Evolutionary conservation across 179 eudicot species (phyloP).

Genomic region (Drosera spatulata): DNA sequence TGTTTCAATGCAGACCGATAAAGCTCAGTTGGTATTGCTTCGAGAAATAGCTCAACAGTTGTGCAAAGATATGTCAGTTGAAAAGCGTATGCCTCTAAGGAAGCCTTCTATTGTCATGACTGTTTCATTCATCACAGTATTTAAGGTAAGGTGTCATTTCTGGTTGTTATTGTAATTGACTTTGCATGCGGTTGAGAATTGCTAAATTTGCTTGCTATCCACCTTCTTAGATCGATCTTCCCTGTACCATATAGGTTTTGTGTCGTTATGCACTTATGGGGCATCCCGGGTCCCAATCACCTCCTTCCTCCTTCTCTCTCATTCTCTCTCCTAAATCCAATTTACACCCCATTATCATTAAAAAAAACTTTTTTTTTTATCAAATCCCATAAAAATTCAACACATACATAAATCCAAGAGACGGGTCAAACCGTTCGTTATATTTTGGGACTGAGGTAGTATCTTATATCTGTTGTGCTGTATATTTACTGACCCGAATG

Average conservation of each 20-base stretch:
- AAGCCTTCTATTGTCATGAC: constrained; percentile 31
- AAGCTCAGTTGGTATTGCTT: constrained; percentile 67
- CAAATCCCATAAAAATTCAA: no score
- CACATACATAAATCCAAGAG: no score
- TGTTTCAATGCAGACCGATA: constrained; percentile 81
- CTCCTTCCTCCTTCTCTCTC: no score
- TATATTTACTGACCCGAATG: no score
- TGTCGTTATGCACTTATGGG: no score
- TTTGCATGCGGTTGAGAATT: neutral
- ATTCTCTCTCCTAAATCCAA: no score
- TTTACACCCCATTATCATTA: no score
- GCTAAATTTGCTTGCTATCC: neutral
- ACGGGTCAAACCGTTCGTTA: no score
- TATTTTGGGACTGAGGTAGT: no score
- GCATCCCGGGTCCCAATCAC: no score
- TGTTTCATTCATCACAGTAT: constrained; percentile 39
- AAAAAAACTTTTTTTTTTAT: no score
- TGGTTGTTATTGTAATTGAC: constrained; percentile 1
- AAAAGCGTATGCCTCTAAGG: constrained; percentile 33
- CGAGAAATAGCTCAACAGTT: constrained; percentile 85
- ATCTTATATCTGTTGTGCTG: no score
- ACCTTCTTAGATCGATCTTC: neutral
- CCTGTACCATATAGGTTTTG: neutral
- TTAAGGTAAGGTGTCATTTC: constrained; percentile 40
- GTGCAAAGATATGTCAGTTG: constrained; percentile 71